Percentiles rank a stretch among this genome's conserved stretches.
Evolutionary conservation across 257 asterid species (phyloP).

Genomic region (Cordia subcordata): DNA sequence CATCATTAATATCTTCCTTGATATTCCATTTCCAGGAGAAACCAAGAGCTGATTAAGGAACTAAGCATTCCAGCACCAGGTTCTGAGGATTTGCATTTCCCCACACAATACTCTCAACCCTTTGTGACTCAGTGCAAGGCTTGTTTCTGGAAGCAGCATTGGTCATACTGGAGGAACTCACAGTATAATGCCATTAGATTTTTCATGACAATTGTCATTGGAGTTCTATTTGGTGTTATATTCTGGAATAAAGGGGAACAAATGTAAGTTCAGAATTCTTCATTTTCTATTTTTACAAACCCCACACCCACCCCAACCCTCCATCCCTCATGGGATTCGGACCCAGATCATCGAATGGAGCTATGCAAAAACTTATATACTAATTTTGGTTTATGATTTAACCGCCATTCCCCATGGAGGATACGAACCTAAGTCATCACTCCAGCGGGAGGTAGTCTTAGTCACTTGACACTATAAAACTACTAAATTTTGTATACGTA

Average conservation of each 20-base stretch:
- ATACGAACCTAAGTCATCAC: too few relatives aligned
- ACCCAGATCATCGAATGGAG: too few relatives aligned
- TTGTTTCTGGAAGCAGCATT: slow-evolving; percentile 61
- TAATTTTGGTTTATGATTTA: too few relatives aligned
- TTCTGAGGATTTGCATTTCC: slow-evolving; percentile 42
- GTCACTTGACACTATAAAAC: too few relatives aligned
- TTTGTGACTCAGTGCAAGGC: slow-evolving; percentile 62
- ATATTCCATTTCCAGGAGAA: slow-evolving; percentile 32
- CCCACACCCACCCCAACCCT: too few relatives aligned
- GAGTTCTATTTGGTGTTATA: slow-evolving; percentile 58
- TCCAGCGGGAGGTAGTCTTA: too few relatives aligned
- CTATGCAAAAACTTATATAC: too few relatives aligned
- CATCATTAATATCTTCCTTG: neutral
- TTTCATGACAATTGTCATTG: slow-evolving; percentile 41
- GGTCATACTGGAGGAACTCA: slow-evolving; percentile 73
- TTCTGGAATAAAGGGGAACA: slow-evolving; percentile 55
- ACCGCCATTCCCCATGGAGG: too few relatives aligned
- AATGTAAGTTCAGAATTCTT: slow-evolving; percentile 32
- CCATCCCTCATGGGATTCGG: too few relatives aligned
- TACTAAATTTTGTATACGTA: too few relatives aligned
- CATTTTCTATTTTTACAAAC: too few relatives aligned
- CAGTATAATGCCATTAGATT: slow-evolving; percentile 61
- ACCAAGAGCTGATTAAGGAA: slow-evolving; percentile 41
- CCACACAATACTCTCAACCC: slow-evolving; percentile 50
- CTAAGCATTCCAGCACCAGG: slow-evolving; percentile 42